These are phyloP conservation scores for Aquilaria malaccensis DNA, from an alignment of 345 rosid genomes.

Conservation along the genomic window DNA sequence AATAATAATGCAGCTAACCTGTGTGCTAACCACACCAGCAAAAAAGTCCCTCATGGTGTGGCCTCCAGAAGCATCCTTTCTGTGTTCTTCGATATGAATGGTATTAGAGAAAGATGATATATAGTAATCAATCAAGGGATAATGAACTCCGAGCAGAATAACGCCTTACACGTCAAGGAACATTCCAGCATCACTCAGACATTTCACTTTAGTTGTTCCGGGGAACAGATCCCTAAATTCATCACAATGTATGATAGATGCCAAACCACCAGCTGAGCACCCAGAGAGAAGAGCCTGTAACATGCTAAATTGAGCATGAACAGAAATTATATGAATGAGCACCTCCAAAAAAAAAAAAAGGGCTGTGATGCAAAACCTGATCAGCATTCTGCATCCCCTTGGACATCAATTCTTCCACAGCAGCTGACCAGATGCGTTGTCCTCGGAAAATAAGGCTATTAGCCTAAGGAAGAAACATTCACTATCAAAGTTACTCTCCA, in stretches of 20 bases:
- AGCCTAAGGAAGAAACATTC: conserved; percentile 22
- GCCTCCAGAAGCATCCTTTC: conserved; percentile 74
- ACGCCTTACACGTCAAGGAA: conserved; percentile 74
- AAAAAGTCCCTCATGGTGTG: conserved; percentile 58
- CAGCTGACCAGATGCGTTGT: conserved; percentile 73
- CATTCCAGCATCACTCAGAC: conserved; percentile 92
- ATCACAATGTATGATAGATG: conserved; percentile 83
- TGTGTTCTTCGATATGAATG: conserved; percentile 14
- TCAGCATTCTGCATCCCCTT: conserved; percentile 79
- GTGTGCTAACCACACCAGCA: conserved; percentile 68
- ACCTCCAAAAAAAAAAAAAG: neutral
- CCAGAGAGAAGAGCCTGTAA: conserved; percentile 88
- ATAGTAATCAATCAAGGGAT: conserved; percentile 3
- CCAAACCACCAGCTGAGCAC: conserved; percentile 92
- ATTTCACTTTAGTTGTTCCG: conserved; percentile 62
- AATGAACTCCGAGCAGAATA: conserved; percentile 2
- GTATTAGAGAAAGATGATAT: neutral
- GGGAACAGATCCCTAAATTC: conserved; percentile 59
- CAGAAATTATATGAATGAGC: neutral
- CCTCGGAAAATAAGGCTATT: conserved; percentile 66
- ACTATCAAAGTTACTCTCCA: conserved; percentile 4
- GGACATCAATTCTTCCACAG: conserved; percentile 55
- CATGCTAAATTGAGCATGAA: neutral
- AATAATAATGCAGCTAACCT: conserved; percentile 25
- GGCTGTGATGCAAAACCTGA: conserved; percentile 35